Evolutionary conservation across 305 asterid species (phyloP), one percentile per base, ranked within the genome.

Genomic region (Caryopteris hybrid): DNA sequence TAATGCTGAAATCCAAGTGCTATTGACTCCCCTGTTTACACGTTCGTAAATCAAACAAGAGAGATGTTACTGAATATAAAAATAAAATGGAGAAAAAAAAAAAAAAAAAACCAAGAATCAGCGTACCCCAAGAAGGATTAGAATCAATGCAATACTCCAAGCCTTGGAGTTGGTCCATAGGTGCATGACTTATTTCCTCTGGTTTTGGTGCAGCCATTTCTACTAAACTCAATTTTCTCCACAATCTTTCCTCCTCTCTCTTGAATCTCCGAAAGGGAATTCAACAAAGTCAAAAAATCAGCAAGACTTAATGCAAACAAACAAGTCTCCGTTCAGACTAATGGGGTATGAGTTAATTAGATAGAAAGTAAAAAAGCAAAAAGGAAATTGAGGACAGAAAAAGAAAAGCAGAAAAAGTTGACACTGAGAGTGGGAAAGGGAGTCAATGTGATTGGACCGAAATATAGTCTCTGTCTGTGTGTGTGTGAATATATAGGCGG

Each of bases 71-170:
- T 16, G 62, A 2, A 8, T 5, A 2, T 27, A 65, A 13, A 41
- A 8, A 68, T 11, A 51, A 25, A 0, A 4, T 11, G 4, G 20
- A 47, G 20, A 20, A 41, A 29, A 2, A 22, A 38, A 29, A 16
- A 54, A 27, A 23, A 34, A 41, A 1, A 42, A 45, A 22, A 46
- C 55, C 0, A 39, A 20, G 57, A 31, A 73, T 5, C 31, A 45
- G 21, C 84, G 61, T 80, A 94, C 98, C 95, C 98, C 98, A 94
- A 41, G 98, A 86, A 74, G 99, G 99, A 81, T 94, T 94, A 53
- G 99, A 94, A 77, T 94, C 96, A 68, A 94, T 94, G 82, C 99
- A 94, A 51, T 94, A 94, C 84, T 94, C 99, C 74, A 94, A 85
- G 36, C 99, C 99, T 52, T 94, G 99, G 70, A 94, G 93, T 71